Conservation (phyloP, 1,284 basidiomycete species). For the Cutaneotrichosporon cyanovorans region DNA sequence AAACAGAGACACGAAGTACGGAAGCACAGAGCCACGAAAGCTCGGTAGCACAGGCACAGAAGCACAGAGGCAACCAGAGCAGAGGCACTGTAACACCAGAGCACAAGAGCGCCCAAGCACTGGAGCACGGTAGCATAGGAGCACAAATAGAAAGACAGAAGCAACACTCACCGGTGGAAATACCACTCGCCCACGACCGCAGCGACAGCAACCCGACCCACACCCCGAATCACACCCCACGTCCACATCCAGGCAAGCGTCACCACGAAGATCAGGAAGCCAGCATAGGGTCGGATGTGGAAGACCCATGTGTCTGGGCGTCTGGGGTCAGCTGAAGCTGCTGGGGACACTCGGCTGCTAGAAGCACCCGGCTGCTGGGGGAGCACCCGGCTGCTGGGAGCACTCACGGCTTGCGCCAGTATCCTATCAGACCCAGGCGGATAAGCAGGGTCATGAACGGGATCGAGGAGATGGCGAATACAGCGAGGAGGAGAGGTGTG, state of each 20-base stretch:
- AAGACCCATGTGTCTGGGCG: slow-evolving; percentile 53
- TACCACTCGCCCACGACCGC: slow-evolving; percentile 89
- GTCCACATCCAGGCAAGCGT: slow-evolving; percentile 78
- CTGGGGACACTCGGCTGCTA: too few species aligned
- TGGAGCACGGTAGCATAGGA: too few species aligned
- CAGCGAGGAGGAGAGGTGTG: slow-evolving; percentile 67
- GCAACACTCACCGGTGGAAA: slow-evolving; percentile 60
- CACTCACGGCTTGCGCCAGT: slow-evolving; percentile 47
- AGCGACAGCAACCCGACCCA: slow-evolving; percentile 68
- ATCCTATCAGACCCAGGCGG: slow-evolving; percentile 67
- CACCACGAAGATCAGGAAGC: slow-evolving; percentile 67
- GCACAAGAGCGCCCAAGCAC: too few species aligned
- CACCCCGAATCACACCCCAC: slow-evolving; percentile 77
- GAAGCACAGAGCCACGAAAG: too few species aligned
- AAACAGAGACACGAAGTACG: too few species aligned
- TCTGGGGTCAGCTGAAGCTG: background rate
- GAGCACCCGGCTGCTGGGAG: background rate
- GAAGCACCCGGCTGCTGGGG: too few species aligned
- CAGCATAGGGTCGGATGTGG: slow-evolving; percentile 70
- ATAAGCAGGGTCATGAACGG: slow-evolving; percentile 81
- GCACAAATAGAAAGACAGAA: too few species aligned
- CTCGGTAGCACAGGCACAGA: too few species aligned
- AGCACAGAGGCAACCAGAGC: too few species aligned
- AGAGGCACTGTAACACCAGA: too few species aligned
- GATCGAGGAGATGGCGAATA: slow-evolving; percentile 63